Percentiles rank a stretch among this genome's conserved stretches.
Conservation (phyloP, 129 eudicot species). For the Pseudognaphalium luteoalbum region DNA sequence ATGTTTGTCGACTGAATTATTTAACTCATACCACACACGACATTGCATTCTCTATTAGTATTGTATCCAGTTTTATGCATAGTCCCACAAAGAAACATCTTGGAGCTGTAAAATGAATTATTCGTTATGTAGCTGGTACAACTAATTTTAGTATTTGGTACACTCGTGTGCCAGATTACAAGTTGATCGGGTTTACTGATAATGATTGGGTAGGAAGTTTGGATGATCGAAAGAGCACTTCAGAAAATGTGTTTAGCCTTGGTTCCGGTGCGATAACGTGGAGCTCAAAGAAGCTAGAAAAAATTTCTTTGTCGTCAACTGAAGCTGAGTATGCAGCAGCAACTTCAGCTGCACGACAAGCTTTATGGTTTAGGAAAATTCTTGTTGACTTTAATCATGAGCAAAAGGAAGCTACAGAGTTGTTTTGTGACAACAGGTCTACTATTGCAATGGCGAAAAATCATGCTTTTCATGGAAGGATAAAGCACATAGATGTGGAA, state of each 20-base stretch:
- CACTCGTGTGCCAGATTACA: neutral
- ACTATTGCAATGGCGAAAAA: slow-evolving; percentile 27
- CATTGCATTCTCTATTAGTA: too few relatives aligned
- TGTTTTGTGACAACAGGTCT: slow-evolving; percentile 28
- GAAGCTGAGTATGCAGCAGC: slow-evolving; percentile 6
- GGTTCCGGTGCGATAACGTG: too few relatives aligned
- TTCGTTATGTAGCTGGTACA: neutral
- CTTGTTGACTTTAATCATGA: slow-evolving; percentile 6
- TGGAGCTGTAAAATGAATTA: too few relatives aligned
- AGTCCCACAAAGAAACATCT: too few relatives aligned
- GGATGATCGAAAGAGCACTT: too few relatives aligned
- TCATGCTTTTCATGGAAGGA: slow-evolving; percentile 27
- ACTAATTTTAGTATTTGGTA: neutral
- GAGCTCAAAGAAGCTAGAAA: too few relatives aligned
- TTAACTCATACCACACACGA: too few relatives aligned
- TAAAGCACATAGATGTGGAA: slow-evolving; percentile 29
- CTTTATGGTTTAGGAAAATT: slow-evolving; percentile 12
- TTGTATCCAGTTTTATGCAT: too few relatives aligned
- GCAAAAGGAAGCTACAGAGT: neutral
- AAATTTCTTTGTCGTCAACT: too few relatives aligned
- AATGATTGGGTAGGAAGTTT: too few relatives aligned
- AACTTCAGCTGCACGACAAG: slow-evolving; percentile 4
- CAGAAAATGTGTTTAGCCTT: too few relatives aligned
- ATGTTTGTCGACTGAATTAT: too few relatives aligned
- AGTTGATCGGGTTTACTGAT: neutral